Evolutionary conservation across 768 basidiomycete species (phyloP), one percentile per base, ranked within the genome.

Genomic region (Leccinum uliginosum): DNA sequence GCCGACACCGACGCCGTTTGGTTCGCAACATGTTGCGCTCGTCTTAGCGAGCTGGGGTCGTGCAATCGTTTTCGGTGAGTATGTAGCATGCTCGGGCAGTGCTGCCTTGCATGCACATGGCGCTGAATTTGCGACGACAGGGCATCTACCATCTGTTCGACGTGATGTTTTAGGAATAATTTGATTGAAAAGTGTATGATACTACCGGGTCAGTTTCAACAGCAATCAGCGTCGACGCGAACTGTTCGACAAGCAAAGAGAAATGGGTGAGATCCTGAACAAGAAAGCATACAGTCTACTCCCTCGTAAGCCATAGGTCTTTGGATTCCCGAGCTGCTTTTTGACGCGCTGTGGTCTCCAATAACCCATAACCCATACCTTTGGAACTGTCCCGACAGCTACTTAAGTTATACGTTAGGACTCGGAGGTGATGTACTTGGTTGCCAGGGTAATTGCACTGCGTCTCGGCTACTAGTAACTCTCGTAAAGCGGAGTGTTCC

Each of bases 1-100:
- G 1, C 50, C 68, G 23, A 60, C 61, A 12, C 83, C 86, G 2
- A 69, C 78, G 14, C 71, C 85, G 4, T 80, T 88, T 61, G 85
- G 85, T 26, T 81, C 85, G 27, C 86, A 88, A 57, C 83, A 88
- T 65, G 64, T 88, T 54, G 82, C 83, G 38, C 65, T 87, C 46
- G 62, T 87, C 17, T 68, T 86, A 24, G 76, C 74, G 9, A 83
- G 76, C 10, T 87, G 85, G 85, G 81, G 77, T 6, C 86, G 85
- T 8, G 71, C 73, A 10, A 32, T 87, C 21, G 64, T 84, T 34
- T 82, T 86, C 61, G 78, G 85, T 80, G 54, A 60, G 76, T 64
- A 9, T 11, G 46, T 7, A 19, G 6, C 30, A 14, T 21, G 14
- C 29, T 15, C 21, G 3, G 23, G 32, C 11, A 12, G 10, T 53